Percentiles rank a stretch among this genome's conserved stretches.
Conservation (phyloP, 2,329 filamentous ascomycete species). For the Botryotinia calthae region DNA sequence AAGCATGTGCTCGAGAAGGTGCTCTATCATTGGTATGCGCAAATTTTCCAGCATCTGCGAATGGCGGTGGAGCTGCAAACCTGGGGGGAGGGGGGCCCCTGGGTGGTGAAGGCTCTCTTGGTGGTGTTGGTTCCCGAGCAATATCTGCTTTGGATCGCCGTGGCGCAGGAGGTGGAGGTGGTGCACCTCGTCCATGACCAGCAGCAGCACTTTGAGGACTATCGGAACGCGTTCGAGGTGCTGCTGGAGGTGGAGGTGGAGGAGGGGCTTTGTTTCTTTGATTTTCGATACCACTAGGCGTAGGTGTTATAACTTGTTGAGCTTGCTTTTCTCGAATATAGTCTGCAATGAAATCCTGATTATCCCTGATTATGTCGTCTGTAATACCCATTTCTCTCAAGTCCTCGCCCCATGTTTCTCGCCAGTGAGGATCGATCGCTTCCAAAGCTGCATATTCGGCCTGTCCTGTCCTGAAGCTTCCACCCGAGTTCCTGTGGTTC, state of each 20-base stretch:
- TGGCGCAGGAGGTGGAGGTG: constrained; percentile 57
- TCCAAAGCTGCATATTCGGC: constrained; percentile 63
- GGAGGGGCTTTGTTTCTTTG: constrained; percentile 56
- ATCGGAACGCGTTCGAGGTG: constrained; percentile 38
- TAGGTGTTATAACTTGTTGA: constrained; percentile 41
- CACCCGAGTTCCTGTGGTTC: constrained; percentile 43
- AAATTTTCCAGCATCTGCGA: constrained; percentile 87
- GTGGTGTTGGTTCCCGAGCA: constrained; percentile 54
- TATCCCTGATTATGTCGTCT: constrained; percentile 65
- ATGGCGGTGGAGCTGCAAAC: constrained; percentile 82
- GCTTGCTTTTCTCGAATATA: constrained; percentile 59
- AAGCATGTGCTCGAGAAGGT: constrained; percentile 46
- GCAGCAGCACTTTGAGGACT: constrained; percentile 35
- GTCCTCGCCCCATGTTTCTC: constrained; percentile 64
- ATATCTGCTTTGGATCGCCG: constrained; percentile 55
- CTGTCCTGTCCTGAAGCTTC: constrained; percentile 48
- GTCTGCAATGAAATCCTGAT: constrained; percentile 66
- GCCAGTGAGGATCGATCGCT: constrained; percentile 63
- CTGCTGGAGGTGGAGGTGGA: constrained; percentile 55
- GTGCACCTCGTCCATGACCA: constrained; percentile 42
- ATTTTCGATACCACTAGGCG: constrained; percentile 43
- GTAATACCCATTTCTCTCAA: constrained; percentile 61
- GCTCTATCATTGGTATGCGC: constrained; percentile 54
- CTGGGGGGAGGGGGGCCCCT: constrained; percentile 56
- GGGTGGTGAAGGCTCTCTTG: constrained; percentile 68